phyloP scores from a whole-genome alignment of 257 asterid species.

The Schizonepeta tenuifolia region DNA sequence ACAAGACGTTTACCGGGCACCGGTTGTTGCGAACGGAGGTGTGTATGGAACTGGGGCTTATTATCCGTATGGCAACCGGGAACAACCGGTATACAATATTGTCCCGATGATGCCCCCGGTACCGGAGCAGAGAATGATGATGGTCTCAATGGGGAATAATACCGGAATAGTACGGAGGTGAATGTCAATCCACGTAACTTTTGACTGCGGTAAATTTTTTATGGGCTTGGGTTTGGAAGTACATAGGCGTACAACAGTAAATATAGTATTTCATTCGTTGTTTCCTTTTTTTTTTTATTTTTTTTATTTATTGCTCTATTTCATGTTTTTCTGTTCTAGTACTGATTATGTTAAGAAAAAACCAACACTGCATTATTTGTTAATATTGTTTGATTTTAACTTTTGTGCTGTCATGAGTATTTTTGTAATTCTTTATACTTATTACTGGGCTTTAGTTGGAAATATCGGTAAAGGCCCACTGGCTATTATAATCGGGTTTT shows the following conservation, averaged over 20 bases:
- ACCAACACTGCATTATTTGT: background rate
- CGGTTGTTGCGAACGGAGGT: conserved; percentile 44
- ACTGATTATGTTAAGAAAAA: background rate
- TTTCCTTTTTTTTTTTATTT: background rate
- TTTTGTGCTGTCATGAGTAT: background rate
- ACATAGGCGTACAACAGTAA: conserved; percentile 21
- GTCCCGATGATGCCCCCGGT: conserved; percentile 43
- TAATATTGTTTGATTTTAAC: background rate
- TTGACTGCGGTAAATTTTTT: conserved; percentile 6
- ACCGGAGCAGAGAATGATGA: conserved; percentile 41
- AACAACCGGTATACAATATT: conserved; percentile 34
- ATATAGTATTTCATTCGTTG: conserved; percentile 11
- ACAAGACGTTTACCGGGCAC: conserved; percentile 48
- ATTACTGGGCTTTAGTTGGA: no score
- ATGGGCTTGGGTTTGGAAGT: background rate
- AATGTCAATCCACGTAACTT: conserved; percentile 39
- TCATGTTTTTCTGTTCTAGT: background rate
- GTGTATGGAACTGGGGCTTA: conserved; percentile 34
- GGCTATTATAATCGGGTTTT: no score
- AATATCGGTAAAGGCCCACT: no score
- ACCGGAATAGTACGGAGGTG: conserved; percentile 28
- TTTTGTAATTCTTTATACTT: background rate
- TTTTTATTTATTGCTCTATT: background rate
- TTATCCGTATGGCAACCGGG: conserved; percentile 26
- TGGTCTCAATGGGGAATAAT: conserved; percentile 37